A percentile compares a stretch with the other conserved stretches of the same genome.
These are phyloP conservation scores for Neocatenulostroma microsporum DNA, from an alignment of 2,329 filamentous ascomycete species.

Conservation along the genomic window DNA sequence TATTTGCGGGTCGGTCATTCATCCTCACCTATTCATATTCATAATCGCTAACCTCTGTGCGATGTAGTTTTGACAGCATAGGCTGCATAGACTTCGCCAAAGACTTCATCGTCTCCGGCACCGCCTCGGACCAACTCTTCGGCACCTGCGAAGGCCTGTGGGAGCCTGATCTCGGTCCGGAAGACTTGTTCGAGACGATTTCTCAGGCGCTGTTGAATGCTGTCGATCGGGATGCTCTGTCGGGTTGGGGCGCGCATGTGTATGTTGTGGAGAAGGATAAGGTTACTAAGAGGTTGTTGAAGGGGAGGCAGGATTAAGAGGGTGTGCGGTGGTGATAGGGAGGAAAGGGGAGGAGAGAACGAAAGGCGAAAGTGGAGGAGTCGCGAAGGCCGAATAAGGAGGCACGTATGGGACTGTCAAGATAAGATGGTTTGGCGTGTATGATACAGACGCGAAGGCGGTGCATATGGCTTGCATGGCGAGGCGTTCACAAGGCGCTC, in stretches of 20 bases:
- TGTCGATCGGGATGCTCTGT: conserved; percentile 91
- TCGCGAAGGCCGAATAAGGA: too few species aligned
- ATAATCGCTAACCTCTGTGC: neutral
- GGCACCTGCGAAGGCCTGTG: conserved; percentile 97
- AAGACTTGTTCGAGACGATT: conserved; percentile 96
- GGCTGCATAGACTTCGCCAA: conserved; percentile 99
- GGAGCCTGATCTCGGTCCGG: conserved; percentile 91
- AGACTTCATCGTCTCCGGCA: conserved; percentile 97
- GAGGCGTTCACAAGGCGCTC: too few species aligned
- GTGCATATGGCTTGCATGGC: too few species aligned
- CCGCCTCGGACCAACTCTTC: conserved; percentile 93
- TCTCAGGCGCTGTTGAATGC: conserved; percentile 93
- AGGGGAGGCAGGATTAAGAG: conserved; percentile 76
- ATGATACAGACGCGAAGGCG: too few species aligned
- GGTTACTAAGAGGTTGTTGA: conserved; percentile 97
- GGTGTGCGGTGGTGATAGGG: too few species aligned
- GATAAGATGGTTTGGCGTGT: too few species aligned
- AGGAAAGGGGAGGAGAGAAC: too few species aligned
- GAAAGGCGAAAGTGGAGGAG: too few species aligned
- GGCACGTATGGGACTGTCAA: too few species aligned
- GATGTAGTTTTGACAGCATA: conserved; percentile 76
- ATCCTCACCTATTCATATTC: neutral
- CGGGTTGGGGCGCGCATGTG: conserved; percentile 96
- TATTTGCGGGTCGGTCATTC: conserved; percentile 63
- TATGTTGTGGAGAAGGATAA: conserved; percentile 99